Conservation (phyloP, 1,139 yeast genomes). For the Arxiozyma heterogenica region DNA sequence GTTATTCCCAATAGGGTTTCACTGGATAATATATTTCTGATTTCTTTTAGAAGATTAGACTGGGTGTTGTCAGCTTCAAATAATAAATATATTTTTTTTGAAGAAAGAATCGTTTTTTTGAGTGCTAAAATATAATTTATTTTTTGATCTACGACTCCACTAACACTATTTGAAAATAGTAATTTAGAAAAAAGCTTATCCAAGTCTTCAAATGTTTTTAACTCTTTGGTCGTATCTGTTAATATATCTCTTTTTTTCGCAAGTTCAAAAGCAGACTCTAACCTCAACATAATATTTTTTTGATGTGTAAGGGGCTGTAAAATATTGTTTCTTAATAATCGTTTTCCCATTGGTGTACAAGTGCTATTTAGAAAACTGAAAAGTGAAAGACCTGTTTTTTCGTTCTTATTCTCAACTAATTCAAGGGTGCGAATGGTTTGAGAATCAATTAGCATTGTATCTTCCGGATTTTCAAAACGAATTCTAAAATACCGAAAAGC, state of each 20-base stretch:
- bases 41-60: slow-evolving; percentile 25
- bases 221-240: slow-evolving; percentile 17
- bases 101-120: slow-evolving; percentile 28
- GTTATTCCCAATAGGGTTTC: slow-evolving; percentile 21
- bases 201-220: slow-evolving; percentile 32
- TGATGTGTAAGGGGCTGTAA: slow-evolving; percentile 39
- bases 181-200: slow-evolving; percentile 32
- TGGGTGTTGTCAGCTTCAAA: slow-evolving; percentile 16
- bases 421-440: slow-evolving; percentile 34
- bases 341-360: slow-evolving; percentile 39
- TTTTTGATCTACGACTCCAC: slow-evolving; percentile 30
- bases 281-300: slow-evolving; percentile 30
- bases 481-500: slow-evolving; percentile 31
- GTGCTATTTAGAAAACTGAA: slow-evolving; percentile 34
- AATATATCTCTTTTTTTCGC: slow-evolving; percentile 16
- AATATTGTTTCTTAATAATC: slow-evolving; percentile 35
- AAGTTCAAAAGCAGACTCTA: slow-evolving; percentile 34
- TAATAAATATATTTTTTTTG: slow-evolving; percentile 5
- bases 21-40: slow-evolving; percentile 28
- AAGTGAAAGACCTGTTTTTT: slow-evolving; percentile 29
- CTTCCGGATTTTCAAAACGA: slow-evolving; percentile 35
- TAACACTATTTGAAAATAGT: slow-evolving; percentile 20
- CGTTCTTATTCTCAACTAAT: slow-evolving; percentile 31
- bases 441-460: slow-evolving; percentile 37
- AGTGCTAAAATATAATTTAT: slow-evolving; percentile 35